Percentiles rank a stretch among this genome's conserved stretches.
phyloP scores from a whole-genome alignment of 306 rosid genomes.

The Corylus americana region DNA sequence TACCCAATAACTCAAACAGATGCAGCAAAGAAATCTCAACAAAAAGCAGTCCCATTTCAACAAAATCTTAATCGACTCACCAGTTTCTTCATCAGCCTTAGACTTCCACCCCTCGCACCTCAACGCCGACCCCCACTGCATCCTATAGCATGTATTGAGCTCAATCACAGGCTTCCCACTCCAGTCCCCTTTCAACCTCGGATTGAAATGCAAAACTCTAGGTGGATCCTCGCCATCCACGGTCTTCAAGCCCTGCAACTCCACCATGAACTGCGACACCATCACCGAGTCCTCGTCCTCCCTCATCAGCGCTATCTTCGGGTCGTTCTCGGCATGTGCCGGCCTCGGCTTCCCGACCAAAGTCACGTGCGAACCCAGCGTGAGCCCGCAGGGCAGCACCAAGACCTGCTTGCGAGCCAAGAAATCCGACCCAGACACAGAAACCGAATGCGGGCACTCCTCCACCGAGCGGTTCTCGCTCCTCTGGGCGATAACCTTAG shows the following conservation, averaged over 20 bases:
- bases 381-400: conserved; percentile 88
- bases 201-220: conserved; percentile 81
- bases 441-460: conserved; percentile 62
- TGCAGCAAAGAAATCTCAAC: neutral
- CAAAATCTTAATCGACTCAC: conserved; percentile 35
- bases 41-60: conserved; percentile 8
- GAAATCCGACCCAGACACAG: conserved; percentile 56
- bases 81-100: conserved; percentile 86
- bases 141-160: conserved; percentile 84
- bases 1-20: neutral
- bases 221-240: conserved; percentile 97
- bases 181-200: conserved; percentile 94
- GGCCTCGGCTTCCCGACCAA: conserved; percentile 70
- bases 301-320: conserved; percentile 36
- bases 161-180: conserved; percentile 85
- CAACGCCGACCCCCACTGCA: conserved; percentile 89
- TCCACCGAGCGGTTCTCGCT: conserved; percentile 33
- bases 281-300: conserved; percentile 42
- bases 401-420: conserved; percentile 40
- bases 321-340: conserved; percentile 38
- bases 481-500: conserved; percentile 1
- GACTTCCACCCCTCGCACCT: conserved; percentile 96
- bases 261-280: conserved; percentile 73
- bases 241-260: conserved; percentile 81
- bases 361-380: conserved; percentile 78